Conservation (phyloP, 257 asterid genomes). For the Gentiana macrophylla region DNA sequence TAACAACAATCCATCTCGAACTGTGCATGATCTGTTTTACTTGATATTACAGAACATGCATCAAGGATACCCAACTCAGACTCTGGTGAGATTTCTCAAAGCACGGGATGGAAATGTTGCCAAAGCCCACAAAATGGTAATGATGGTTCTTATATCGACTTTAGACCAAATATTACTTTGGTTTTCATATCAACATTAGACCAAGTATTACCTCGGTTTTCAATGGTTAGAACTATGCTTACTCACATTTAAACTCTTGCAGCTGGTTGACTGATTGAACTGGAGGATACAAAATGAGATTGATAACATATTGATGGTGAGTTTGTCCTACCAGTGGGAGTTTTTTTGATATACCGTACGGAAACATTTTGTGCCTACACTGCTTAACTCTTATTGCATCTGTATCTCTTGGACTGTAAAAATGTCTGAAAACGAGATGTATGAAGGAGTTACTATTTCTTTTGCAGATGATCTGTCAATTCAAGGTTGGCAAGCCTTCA, state of each 20-base stretch:
- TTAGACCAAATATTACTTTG: not conserved
- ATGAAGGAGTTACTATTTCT: too few species aligned
- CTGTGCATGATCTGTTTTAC: not conserved
- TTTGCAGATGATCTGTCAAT: too few species aligned
- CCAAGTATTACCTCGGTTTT: not conserved
- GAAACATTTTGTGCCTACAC: not conserved
- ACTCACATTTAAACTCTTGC: conserved; percentile 17
- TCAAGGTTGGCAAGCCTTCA: too few species aligned
- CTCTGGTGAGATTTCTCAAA: conserved; percentile 68
- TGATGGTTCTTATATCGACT: conserved; percentile 3
- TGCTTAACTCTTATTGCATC: not conserved
- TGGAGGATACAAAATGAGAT: conserved; percentile 82
- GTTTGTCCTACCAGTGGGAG: conserved; percentile 15
- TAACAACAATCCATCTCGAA: too few species aligned
- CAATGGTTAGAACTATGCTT: not conserved
- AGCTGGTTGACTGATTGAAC: conserved; percentile 64
- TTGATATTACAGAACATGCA: conserved; percentile 50
- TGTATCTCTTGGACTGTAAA: not conserved
- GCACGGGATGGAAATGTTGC: conserved; percentile 72
- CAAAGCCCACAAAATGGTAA: conserved; percentile 67
- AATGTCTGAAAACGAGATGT: too few species aligned
- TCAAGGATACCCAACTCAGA: conserved; percentile 49
- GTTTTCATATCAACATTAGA: conserved; percentile 1
- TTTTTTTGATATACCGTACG: not conserved
- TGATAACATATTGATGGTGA: conserved; percentile 60